Conservation (phyloP, 164 flowering plant species). For the Malania oleifera region DNA sequence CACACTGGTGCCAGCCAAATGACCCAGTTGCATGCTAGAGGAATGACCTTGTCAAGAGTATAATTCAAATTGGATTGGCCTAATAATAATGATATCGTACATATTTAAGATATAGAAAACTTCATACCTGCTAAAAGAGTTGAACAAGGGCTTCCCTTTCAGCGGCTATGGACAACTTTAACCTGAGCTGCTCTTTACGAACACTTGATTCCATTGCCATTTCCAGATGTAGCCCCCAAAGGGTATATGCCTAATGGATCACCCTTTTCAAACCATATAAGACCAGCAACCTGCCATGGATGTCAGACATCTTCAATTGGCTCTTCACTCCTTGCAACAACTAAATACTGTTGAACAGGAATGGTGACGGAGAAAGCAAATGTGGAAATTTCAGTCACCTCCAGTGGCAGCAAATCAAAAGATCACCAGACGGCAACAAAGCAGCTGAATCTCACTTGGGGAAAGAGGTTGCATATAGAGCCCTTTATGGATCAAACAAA, state of each 20-base stretch:
- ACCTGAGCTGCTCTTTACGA: neutral
- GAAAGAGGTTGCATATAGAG: conserved; percentile 47
- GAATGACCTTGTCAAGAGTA: too few species aligned
- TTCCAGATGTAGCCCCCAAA: conserved; percentile 12
- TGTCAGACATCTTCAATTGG: too few species aligned
- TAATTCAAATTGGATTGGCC: too few species aligned
- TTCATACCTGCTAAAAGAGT: conserved; percentile 11
- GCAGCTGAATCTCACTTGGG: conserved; percentile 18
- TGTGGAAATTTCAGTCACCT: conserved; percentile 14
- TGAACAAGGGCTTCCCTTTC: conserved; percentile 18
- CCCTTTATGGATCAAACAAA: conserved; percentile 33
- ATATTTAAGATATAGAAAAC: conserved; percentile 19
- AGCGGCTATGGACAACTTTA: conserved; percentile 20
- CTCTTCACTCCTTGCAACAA: neutral
- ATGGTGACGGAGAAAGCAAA: conserved; percentile 29
- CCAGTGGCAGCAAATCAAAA: conserved; percentile 6
- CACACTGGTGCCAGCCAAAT: neutral
- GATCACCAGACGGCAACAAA: conserved; percentile 2
- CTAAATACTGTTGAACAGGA: neutral
- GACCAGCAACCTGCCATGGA: neutral
- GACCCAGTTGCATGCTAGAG: too few species aligned
- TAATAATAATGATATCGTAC: neutral
- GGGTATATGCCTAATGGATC: conserved; percentile 5
- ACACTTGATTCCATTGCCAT: conserved; percentile 15
- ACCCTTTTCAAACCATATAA: conserved; percentile 5